Conservation (phyloP, 768 basidiomycete genomes). For the Boletus bicolor region DNA sequence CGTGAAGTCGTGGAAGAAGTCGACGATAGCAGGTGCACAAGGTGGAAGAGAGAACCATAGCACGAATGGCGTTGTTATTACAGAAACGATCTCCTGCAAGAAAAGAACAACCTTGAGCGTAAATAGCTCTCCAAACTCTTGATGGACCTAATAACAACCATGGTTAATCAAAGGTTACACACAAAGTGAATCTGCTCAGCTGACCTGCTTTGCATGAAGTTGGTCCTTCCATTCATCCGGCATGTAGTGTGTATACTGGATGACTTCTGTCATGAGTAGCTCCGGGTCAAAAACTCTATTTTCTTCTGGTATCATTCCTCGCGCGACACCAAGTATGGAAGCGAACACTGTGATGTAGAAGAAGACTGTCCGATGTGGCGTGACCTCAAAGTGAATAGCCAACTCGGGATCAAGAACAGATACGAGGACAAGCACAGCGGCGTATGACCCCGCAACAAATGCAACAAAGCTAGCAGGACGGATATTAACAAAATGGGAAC, state of each 20-base stretch:
- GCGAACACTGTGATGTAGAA: slow-evolving; percentile 93
- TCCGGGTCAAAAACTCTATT: slow-evolving; percentile 94
- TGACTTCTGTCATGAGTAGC: slow-evolving; percentile 85
- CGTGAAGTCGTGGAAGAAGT: slow-evolving; percentile 98
- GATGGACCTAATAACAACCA: slow-evolving; percentile 62
- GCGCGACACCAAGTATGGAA: slow-evolving; percentile 79
- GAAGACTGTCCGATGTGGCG: slow-evolving; percentile 85
- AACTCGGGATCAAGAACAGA: slow-evolving; percentile 93
- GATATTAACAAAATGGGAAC: neutral
- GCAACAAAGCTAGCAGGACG: slow-evolving; percentile 75
- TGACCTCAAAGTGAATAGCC: slow-evolving; percentile 92
- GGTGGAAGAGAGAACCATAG: slow-evolving; percentile 89
- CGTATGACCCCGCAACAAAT: slow-evolving; percentile 95
- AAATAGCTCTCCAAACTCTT: slow-evolving; percentile 89
- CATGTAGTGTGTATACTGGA: slow-evolving; percentile 94
- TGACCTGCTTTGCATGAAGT: slow-evolving; percentile 84
- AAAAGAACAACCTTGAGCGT: slow-evolving; percentile 90
- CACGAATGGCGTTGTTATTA: slow-evolving; percentile 90
- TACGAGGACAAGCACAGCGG: slow-evolving; percentile 88
- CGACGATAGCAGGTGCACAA: slow-evolving; percentile 88
- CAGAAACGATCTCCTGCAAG: slow-evolving; percentile 83
- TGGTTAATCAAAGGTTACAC: neutral
- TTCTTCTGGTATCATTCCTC: slow-evolving; percentile 96
- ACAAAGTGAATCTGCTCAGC: slow-evolving; percentile 1
- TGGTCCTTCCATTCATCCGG: slow-evolving; percentile 88